Percentiles rank a stretch among this genome's conserved stretches.
These are phyloP conservation scores for Aspergillus awamori DNA, from an alignment of 2,329 filamentous ascomycete species.

Conservation along the genomic window DNA sequence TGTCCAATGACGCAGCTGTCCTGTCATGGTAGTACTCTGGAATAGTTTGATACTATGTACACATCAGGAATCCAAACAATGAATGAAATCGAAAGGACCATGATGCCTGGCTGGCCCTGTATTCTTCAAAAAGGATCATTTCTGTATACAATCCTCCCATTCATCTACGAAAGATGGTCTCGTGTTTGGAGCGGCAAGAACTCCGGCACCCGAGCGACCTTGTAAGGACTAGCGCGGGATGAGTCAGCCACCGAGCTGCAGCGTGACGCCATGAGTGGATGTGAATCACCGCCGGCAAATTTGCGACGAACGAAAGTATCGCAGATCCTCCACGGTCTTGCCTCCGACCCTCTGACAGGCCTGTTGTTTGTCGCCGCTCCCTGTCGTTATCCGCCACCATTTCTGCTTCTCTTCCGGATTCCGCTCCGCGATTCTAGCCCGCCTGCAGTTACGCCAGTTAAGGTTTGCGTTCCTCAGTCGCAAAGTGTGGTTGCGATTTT, in stretches of 20 bases:
- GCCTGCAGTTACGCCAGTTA: constrained; percentile 1
- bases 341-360: constrained; percentile 21
- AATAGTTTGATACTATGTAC: neutral
- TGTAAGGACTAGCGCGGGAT: constrained; percentile 3
- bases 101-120: too few species aligned
- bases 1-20: constrained; percentile 1
- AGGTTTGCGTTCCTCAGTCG: constrained; percentile 4
- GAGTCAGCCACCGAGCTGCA: constrained; percentile 20
- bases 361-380: constrained; percentile 6
- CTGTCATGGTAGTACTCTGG: neutral
- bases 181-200: neutral
- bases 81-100: too few species aligned
- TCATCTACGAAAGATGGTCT: neutral
- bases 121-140: too few species aligned
- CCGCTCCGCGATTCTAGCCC: constrained; percentile 6
- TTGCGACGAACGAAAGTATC: constrained; percentile 9
- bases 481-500: neutral
- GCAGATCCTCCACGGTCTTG: constrained; percentile 23
- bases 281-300: constrained; percentile 13
- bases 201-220: neutral
- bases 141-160: too few species aligned
- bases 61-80: neutral
- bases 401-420: neutral
- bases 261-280: constrained; percentile 24
- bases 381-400: neutral